Evolutionary conservation across 305 asterid species (phyloP), one percentile per base, ranked within the genome.

Genomic region (Fraxinus sp.): DNA sequence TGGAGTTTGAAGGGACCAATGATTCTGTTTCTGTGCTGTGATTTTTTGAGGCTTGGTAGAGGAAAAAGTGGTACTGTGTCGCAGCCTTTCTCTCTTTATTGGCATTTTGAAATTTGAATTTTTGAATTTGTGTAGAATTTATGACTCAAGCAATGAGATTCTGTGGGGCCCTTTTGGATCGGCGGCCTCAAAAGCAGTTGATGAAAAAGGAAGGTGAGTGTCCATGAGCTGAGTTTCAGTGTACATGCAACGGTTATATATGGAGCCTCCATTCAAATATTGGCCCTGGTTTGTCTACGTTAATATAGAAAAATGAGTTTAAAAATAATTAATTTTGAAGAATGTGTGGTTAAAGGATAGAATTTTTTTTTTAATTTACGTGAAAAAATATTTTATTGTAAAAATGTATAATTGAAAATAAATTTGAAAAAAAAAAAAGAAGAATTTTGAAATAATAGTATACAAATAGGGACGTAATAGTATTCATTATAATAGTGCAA

Each of bases 1-100:
- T 71, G 76, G 76, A 71, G 11, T 30, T 71, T 71, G 76, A 75
- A 68, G 82, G 66, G 30, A 18, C 70, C 37, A 73, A 77, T 81
- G 87, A 77, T 83, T 89, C 84, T 87, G 89, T 87, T 82, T 88
- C 83, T 87, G 85, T 83, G 90, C 64, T 83, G 52, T 81, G 84
- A 79, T 81, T 39, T 80, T 79, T 84, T 83, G 91, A 81, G 79
- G 78, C 87, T 85, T 24, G 87, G 80, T 80, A 84, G 90, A 91
- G 89, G 71, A 82, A 89, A 91, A 91, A 83, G 85, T 71, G 92
- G 91, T 59, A 79, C 79, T 7, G 71, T 88, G 91, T 91, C 92
- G 85, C 87, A 83, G 91, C 88, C 57, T 28, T 5, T 79, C 76
- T 79, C 33, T 80, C 26, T 59, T 72, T 39, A 77, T 28, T 20